Evolutionary conservation across 768 basidiomycete genomes (phyloP).

Genomic region (Mycena venus): DNA sequence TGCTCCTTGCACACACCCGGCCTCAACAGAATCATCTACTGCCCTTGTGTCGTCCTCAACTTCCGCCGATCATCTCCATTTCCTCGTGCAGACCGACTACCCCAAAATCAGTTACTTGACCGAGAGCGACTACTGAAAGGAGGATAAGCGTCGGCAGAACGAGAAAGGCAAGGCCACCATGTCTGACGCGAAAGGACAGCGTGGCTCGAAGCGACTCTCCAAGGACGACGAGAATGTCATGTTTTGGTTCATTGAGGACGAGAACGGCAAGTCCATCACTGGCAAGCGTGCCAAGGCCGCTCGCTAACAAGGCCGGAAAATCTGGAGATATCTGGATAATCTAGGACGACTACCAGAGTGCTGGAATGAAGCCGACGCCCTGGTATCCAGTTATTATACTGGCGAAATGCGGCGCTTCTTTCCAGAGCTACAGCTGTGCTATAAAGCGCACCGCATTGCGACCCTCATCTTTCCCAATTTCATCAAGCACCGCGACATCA

Average conservation of each 20-base stretch:
- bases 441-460: background rate
- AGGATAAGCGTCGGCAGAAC: background rate
- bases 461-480: background rate
- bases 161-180: no score
- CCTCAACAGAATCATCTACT: no score
- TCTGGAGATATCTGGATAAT: no score
- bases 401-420: background rate
- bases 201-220: no score
- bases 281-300: background rate
- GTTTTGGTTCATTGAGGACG: background rate
- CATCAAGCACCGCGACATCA: no score
- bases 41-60: no score
- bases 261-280: background rate
- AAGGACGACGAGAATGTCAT: conserved; percentile 20
- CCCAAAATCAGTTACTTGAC: background rate
- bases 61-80: background rate
- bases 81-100: background rate
- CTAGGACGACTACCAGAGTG: no score
- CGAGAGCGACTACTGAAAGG: background rate
- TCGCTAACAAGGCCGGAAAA: background rate
- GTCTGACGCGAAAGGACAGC: no score
- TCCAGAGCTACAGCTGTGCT: background rate
- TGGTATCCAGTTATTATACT: no score
- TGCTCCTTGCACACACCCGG: no score
- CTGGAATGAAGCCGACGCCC: no score